Percentiles rank a stretch among this genome's conserved stretches.
These are phyloP conservation scores for Amanita rubescens DNA, from an alignment of 768 basidiomycete species.

Conservation along the genomic window DNA sequence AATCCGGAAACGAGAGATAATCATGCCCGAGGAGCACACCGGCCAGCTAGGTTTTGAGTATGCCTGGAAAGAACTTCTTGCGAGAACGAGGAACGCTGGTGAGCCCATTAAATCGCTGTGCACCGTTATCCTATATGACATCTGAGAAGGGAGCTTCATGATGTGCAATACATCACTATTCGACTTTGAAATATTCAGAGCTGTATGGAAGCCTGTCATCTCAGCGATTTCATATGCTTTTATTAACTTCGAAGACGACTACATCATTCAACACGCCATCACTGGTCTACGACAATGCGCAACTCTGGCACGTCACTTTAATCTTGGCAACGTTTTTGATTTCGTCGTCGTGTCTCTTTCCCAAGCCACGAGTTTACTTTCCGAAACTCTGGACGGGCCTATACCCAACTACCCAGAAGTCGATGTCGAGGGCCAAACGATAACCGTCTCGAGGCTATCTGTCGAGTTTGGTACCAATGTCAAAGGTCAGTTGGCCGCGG, in stretches of 20 bases:
- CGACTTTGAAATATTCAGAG: conserved; percentile 89
- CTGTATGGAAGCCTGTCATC: conserved; percentile 89
- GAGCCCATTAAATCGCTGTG: conserved; percentile 14
- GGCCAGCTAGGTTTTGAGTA: conserved; percentile 97
- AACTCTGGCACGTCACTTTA: conserved; percentile 82
- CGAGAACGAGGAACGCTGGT: conserved; percentile 79
- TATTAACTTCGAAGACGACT: conserved; percentile 94
- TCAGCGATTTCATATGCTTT: conserved; percentile 96
- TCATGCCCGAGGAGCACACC: conserved; percentile 96
- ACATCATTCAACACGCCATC: conserved; percentile 90
- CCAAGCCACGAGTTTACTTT: conserved; percentile 81
- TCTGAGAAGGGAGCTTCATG: conserved; percentile 49
- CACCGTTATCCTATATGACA: not conserved
- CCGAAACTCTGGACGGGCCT: conserved; percentile 59
- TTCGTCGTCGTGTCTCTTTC: conserved; percentile 91
- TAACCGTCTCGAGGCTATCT: conserved; percentile 89
- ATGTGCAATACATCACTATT: conserved; percentile 74
- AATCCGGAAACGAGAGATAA: conserved; percentile 88
- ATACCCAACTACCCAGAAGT: conserved; percentile 84
- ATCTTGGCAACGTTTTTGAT: conserved; percentile 92
- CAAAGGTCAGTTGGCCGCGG: conserved; percentile 92
- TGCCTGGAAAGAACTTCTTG: conserved; percentile 94
- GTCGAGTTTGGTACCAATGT: conserved; percentile 94
- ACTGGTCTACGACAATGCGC: conserved; percentile 97
- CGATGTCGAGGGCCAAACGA: conserved; percentile 80